Base-by-base conservation (phyloP, 2,329 filamentous ascomycete species). In the Fusarium sp. region DNA sequence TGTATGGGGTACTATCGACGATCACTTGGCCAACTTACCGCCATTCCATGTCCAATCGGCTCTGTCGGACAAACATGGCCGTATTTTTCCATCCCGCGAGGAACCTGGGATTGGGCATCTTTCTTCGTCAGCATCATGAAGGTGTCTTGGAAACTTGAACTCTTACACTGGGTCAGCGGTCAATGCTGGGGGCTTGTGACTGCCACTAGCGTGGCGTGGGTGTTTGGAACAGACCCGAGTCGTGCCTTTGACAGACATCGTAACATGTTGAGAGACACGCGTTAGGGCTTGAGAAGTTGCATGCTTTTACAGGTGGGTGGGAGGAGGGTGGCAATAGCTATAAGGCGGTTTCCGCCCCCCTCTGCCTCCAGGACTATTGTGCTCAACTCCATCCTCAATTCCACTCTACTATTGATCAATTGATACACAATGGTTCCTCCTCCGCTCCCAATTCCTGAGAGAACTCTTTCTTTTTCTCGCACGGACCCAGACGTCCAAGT, bases 401-500 rank as follows among this genome's bases (percentile, higher is more conserved):
- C 14, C 43, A 25, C 22, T 50, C 45, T 30, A 30, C 25, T 17
- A n/a, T 50, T 14, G 37, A 3, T 7, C 20, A 9, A 12, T 12
- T 63, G 52, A 17, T 12, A 22, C 40, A 65, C 32, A 10, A 74
- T 74, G 72, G 68, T 68, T 61, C 47, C 72, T 20, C 71, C 71
- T 38, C 11, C 45, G 4, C 54, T 71, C 27, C 74, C 74, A 2
- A 57, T 57, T 25, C 54, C 54, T 37, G 54, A 57, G 71, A 76
- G 25, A 64, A 70, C 40, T 10, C 20, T 20, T 33, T 76, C 74
- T 62, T 94, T 92, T 81, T 94, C 95, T 20, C 92, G 94, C 79
- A 97, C 94, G 8, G 94, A 97, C 79, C 89, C 95, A 57, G 90
- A 87, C 61, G 92, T 97, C 69, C 89, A 90, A 20, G 91, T 97